These are phyloP conservation scores for Aspergillus ochraceoroseus DNA, from an alignment of 2,329 filamentous ascomycete genomes.

Conservation along the genomic window DNA sequence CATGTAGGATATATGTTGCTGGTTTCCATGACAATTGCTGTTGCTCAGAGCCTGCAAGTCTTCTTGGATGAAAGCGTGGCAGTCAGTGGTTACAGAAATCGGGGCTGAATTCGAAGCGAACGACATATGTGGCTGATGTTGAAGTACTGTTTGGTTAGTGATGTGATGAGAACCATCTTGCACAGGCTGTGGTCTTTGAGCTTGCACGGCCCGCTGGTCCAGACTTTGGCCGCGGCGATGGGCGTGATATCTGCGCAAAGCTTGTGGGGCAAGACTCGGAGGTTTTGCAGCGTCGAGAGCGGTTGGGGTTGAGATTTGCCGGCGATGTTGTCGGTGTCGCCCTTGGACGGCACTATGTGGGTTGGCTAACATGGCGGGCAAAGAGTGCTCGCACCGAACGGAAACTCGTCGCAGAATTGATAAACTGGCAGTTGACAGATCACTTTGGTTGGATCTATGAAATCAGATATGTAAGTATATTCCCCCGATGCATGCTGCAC, in stretches of 20 bases:
- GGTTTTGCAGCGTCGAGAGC: slow-evolving; percentile 71
- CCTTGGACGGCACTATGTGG: slow-evolving; percentile 66
- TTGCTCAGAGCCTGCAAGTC: slow-evolving; percentile 30
- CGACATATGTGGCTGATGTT: slow-evolving; percentile 48
- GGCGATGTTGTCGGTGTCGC: slow-evolving; percentile 71
- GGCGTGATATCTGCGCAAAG: slow-evolving; percentile 51
- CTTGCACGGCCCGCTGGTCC: slow-evolving; percentile 62
- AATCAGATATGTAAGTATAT: slow-evolving; percentile 18
- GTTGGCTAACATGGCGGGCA: slow-evolving; percentile 70
- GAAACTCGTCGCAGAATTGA: slow-evolving; percentile 16
- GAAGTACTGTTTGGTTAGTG: slow-evolving; percentile 54
- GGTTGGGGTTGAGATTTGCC: slow-evolving; percentile 80
- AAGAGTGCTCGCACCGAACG: slow-evolving; percentile 11
- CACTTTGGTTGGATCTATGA: slow-evolving; percentile 17
- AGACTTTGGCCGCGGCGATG: slow-evolving; percentile 83
- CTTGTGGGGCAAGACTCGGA: slow-evolving; percentile 56
- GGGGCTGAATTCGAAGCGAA: slow-evolving; percentile 32
- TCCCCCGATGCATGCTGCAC: slow-evolving; percentile 9
- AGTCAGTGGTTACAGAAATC: slow-evolving; percentile 26
- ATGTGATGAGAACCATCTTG: slow-evolving; percentile 53
- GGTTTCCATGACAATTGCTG: slow-evolving; percentile 39
- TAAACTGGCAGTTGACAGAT: slow-evolving; percentile 42
- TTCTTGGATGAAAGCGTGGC: slow-evolving; percentile 29
- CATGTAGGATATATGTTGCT: slow-evolving; percentile 21
- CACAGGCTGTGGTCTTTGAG: slow-evolving; percentile 44